These are phyloP conservation scores for Anastatica hierochuntica DNA, from an alignment of 345 rosid genomes.

Conservation along the genomic window DNA sequence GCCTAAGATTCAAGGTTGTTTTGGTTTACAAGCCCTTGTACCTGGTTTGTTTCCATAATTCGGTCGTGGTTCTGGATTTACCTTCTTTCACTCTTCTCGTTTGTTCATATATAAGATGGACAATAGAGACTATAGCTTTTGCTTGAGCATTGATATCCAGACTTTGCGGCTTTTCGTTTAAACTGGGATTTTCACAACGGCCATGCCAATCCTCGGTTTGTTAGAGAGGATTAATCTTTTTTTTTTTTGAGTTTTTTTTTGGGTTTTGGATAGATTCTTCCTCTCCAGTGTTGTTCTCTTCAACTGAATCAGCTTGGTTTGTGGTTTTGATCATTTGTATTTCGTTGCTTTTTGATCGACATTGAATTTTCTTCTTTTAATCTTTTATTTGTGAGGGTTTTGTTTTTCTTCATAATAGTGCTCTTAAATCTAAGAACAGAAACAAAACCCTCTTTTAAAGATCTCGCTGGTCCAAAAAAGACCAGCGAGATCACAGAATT, in stretches of 20 bases:
- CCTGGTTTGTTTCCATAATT: too few species aligned
- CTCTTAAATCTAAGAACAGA: slow-evolving; percentile 3
- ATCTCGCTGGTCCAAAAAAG: too few species aligned
- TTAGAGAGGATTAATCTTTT: too few species aligned
- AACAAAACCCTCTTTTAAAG: background rate
- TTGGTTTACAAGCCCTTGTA: background rate
- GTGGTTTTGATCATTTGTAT: background rate
- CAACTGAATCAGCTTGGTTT: background rate
- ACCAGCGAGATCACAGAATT: too few species aligned
- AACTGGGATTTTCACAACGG: background rate
- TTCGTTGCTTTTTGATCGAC: background rate
- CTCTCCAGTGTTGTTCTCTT: background rate
- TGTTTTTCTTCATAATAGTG: background rate
- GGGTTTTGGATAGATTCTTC: background rate
- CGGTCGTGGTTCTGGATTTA: background rate
- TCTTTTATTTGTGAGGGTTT: background rate
- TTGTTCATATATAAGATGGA: background rate
- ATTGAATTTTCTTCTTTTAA: background rate
- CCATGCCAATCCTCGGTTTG: background rate
- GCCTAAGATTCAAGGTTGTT: background rate
- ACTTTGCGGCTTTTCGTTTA: background rate
- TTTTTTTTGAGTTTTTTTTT: too few species aligned
- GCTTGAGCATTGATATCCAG: background rate
- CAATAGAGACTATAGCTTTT: background rate
- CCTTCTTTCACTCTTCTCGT: background rate